Percentiles rank a stretch among this genome's conserved stretches.
Evolutionary conservation across 2,329 filamentous ascomycete genomes (phyloP).

Genomic region (Parastagonospora nodorum): DNA sequence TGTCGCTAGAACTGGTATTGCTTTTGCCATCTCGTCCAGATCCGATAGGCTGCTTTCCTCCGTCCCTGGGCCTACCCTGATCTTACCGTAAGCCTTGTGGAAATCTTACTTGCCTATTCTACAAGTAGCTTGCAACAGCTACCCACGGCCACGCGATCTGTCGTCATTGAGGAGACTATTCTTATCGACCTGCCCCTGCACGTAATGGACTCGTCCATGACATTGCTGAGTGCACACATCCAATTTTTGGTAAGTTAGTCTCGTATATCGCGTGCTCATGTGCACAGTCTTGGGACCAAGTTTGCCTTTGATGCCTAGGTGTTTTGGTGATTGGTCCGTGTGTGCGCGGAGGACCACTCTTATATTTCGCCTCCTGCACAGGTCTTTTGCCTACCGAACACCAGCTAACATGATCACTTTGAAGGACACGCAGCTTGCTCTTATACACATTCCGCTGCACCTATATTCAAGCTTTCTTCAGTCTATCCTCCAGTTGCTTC

Average conservation of each 20-base stretch:
- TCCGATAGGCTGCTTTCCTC: constrained; percentile 34
- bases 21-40: constrained; percentile 25
- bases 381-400: constrained; percentile 23
- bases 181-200: constrained; percentile 35
- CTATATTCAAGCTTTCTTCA: constrained; percentile 80
- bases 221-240: constrained; percentile 54
- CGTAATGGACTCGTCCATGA: constrained; percentile 53
- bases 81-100: constrained; percentile 36
- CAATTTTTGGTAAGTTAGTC: constrained; percentile 53
- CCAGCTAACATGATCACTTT: constrained; percentile 44
- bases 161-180: constrained; percentile 34
- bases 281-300: constrained; percentile 20
- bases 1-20: constrained; percentile 30
- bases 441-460: constrained; percentile 87
- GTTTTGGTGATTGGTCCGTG: constrained; percentile 32
- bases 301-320: constrained; percentile 27
- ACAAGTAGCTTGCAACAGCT: constrained; percentile 32
- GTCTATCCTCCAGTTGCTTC: constrained; percentile 82
- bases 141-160: constrained; percentile 33
- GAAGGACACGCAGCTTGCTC: constrained; percentile 82
- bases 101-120: constrained; percentile 25
- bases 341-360: constrained; percentile 37
- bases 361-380: constrained; percentile 38
- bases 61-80: constrained; percentile 23
- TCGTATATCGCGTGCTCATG: constrained; percentile 25